Evolutionary conservation across 108 stramenopile genomes (phyloP).

Genomic region (Stephanodiscus triporus): DNA sequence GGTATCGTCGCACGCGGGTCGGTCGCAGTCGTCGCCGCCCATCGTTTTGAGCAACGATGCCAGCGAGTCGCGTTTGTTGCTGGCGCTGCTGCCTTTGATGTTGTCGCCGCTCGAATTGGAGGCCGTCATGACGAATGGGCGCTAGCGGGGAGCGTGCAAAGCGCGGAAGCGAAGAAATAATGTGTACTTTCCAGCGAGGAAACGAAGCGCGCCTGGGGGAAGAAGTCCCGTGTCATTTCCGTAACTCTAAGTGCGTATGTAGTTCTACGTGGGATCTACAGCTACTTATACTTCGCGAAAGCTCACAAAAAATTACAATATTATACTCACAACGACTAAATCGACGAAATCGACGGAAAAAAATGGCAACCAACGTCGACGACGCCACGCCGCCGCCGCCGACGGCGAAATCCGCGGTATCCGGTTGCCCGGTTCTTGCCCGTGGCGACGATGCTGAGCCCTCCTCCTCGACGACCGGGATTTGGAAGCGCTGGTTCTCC

Average conservation of each 20-base stretch:
- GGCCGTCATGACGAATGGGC: conserved; percentile 6
- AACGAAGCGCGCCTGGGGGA: not conserved
- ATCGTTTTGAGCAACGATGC: conserved; percentile 44
- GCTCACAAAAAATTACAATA: too few relatives aligned
- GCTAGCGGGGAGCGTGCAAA: not conserved
- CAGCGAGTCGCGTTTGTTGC: not conserved
- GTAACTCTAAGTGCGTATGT: too few relatives aligned
- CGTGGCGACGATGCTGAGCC: conserved; percentile 11
- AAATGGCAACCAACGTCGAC: not conserved
- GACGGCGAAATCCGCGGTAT: conserved; percentile 2
- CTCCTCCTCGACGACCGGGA: conserved; percentile 14
- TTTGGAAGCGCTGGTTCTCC: conserved; percentile 40
- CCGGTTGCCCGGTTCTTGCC: conserved; percentile 42
- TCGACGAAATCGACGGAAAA: too few relatives aligned
- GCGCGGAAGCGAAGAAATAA: too few relatives aligned
- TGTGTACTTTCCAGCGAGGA: too few relatives aligned
- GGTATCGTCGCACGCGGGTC: conserved; percentile 87
- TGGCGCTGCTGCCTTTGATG: conserved; percentile 9
- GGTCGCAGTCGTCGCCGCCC: conserved; percentile 74
- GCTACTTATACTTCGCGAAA: too few relatives aligned
- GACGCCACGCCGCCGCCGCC: conserved; percentile 11
- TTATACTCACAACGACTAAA: too few relatives aligned
- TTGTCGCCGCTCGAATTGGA: conserved; percentile 23
- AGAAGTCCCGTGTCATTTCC: too few relatives aligned
- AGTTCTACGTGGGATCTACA: too few relatives aligned